Base-by-base conservation (phyloP, 768 basidiomycete genomes). In the Antrodiella citrinella region DNA sequence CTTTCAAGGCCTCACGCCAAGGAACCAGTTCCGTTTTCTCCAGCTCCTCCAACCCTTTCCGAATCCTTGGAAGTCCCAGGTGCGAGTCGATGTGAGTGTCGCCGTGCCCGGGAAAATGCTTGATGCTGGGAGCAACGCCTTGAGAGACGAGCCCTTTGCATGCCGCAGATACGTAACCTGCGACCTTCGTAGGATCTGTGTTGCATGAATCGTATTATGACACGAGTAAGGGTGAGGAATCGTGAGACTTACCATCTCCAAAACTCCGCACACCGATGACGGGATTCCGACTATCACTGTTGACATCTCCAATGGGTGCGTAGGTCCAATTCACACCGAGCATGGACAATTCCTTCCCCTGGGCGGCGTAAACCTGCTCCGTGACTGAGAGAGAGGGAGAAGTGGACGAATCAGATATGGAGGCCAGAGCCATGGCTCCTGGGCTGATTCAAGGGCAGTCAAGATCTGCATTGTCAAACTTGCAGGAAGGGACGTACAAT, bases 31-130 rank as follows among this genome's bases (percentile, higher is more conserved):
- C 30, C 7, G 15, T 15, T 7, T 35, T 35, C 30, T 15, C 30
- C 1, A 86, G 66, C 49, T 73, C 64, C 4, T 62, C 48, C 19
- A 65, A 67, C 1, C 69, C 65, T 51, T 84, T 84, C 47, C 64
- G 61, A 58, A 87, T 84, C 22, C 72, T 63, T 0, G 85, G 85
- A 12, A 86, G 72, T 1, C 73, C 78, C 19, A 82, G 72, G 56
- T 86, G 85, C 0, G 84, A 84, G 58, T 86, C 85, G 43, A 84
- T 68, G 49, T 80, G 73, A 1, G 84, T 87, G 49, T 86, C 83
- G 0, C 85, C 84, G 53, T 86, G 85, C 0, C 85, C 85, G 0
- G 84, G 84, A 57, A 86, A 86, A 57, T 86, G 85, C 57, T 86
- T 87, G 2, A 75, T 75, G 20, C 71, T 80, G 0, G 85, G 74